Evolutionary conservation across 1,139 yeast species (phyloP).

Genomic region (Protomyces pachydermus): DNA sequence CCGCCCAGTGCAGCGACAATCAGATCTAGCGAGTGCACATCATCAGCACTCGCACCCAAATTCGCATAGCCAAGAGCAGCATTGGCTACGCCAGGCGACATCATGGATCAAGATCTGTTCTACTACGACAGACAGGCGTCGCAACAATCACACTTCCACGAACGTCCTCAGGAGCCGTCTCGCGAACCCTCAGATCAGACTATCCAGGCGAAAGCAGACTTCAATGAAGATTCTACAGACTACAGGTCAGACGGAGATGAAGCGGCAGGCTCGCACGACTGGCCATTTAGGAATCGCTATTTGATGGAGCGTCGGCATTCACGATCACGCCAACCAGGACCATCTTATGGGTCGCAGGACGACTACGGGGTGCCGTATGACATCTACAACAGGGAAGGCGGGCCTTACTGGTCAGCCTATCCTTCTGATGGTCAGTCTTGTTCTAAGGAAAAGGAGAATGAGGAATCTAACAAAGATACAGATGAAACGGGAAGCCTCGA

Average conservation of each 20-base stretch:
- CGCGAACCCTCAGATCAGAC: not conserved
- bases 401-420: not conserved
- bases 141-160: not conserved
- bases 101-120: not conserved
- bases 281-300: not conserved
- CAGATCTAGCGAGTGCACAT: too few relatives aligned
- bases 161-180: not conserved
- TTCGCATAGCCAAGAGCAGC: too few relatives aligned
- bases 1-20: too few relatives aligned
- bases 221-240: not conserved
- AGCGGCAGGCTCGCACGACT: not conserved
- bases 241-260: not conserved
- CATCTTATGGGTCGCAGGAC: not conserved
- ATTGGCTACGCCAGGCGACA: too few relatives aligned
- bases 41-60: too few relatives aligned
- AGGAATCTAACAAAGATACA: not conserved
- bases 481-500: conserved; percentile 17
- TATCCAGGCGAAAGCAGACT: not conserved
- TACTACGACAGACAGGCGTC: not conserved
- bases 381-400: not conserved
- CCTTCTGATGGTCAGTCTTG: not conserved
- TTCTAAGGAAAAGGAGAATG: not conserved
- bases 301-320: not conserved
- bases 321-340: not conserved
- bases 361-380: not conserved